Percentiles rank a stretch among this genome's conserved stretches.
phyloP scores from a whole-genome alignment of 2,329 filamentous ascomycete genomes.

The Cladosporium sp. region DNA sequence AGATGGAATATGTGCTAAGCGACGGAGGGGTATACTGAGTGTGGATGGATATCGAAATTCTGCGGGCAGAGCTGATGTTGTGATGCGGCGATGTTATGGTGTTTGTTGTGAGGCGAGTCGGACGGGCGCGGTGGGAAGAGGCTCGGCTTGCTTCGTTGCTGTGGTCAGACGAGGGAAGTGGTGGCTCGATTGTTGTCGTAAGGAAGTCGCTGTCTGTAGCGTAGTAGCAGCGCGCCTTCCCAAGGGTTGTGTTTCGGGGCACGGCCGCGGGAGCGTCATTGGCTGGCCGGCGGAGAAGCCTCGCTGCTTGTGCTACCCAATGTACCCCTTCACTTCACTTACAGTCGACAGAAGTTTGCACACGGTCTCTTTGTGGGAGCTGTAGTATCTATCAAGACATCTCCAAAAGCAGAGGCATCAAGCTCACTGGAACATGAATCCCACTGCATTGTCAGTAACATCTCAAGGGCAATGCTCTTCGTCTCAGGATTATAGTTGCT shows the following conservation, averaged over 20 bases:
- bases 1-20: background rate
- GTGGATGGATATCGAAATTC: slow-evolving; percentile 12
- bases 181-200: background rate
- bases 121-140: background rate
- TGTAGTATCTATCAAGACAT: too few species aligned
- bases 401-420: too few species aligned
- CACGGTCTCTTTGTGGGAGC: too few species aligned
- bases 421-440: too few species aligned
- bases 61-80: slow-evolving; percentile 9
- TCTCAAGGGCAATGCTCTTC: too few species aligned
- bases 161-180: background rate
- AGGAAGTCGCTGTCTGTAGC: background rate
- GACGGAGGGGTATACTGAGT: slow-evolving; percentile 13
- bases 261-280: background rate
- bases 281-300: background rate
- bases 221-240: too few species aligned
- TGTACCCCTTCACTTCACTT: too few species aligned
- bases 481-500: too few species aligned
- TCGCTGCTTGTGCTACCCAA: too few species aligned
- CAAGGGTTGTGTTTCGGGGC: background rate
- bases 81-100: background rate
- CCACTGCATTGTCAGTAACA: too few species aligned
- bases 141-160: background rate
- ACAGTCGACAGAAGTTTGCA: too few species aligned
- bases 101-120: background rate